Percentiles rank a stretch among this genome's conserved stretches.
Evolutionary conservation across 352 stramenopile species (phyloP).

Genomic region (Pythium sp.): DNA sequence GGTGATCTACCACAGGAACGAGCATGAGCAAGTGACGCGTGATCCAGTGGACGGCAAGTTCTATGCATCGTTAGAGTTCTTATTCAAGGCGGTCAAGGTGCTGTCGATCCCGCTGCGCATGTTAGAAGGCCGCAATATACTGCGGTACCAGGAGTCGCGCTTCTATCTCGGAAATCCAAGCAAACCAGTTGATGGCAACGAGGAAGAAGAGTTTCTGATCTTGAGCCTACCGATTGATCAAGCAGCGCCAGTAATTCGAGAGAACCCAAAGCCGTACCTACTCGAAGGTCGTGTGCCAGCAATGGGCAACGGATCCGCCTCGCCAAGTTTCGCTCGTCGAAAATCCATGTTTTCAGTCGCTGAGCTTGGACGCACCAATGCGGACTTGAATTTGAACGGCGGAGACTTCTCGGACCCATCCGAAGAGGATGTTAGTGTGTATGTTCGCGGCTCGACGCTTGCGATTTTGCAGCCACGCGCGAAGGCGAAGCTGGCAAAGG

Average conservation of each 20-base stretch:
- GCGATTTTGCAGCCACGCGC: constrained; percentile 69
- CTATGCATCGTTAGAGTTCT: constrained; percentile 50
- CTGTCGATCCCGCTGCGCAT: constrained; percentile 51
- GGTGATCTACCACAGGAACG: constrained; percentile 41
- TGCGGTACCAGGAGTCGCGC: constrained; percentile 60
- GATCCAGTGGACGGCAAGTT: constrained; percentile 35
- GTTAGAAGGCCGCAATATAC: constrained; percentile 45
- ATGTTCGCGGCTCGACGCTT: constrained; percentile 47
- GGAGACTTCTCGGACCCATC: constrained; percentile 15
- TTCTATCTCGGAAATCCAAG: constrained; percentile 44
- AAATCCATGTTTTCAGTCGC: constrained; percentile 75
- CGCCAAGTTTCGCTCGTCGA: constrained; percentile 75
- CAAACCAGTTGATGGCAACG: constrained; percentile 23
- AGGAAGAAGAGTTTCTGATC: constrained; percentile 38
- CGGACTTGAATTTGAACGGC: constrained; percentile 23
- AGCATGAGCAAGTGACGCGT: constrained; percentile 2
- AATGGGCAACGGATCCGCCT: constrained; percentile 84
- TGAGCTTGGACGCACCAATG: constrained; percentile 30
- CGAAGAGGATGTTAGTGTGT: constrained; percentile 42
- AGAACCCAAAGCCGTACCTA: constrained; percentile 45
- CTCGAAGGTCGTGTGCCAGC: constrained; percentile 62
- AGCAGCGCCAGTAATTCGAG: constrained; percentile 26
- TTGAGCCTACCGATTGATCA: constrained; percentile 59
- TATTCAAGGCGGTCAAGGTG: constrained; percentile 29
- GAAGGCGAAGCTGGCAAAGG: constrained; percentile 53